A percentile compares a stretch with the other conserved stretches of the same genome.
phyloP scores from a whole-genome alignment of 2,329 filamentous ascomycete species.

The Drechslerella coelobrocha region DNA sequence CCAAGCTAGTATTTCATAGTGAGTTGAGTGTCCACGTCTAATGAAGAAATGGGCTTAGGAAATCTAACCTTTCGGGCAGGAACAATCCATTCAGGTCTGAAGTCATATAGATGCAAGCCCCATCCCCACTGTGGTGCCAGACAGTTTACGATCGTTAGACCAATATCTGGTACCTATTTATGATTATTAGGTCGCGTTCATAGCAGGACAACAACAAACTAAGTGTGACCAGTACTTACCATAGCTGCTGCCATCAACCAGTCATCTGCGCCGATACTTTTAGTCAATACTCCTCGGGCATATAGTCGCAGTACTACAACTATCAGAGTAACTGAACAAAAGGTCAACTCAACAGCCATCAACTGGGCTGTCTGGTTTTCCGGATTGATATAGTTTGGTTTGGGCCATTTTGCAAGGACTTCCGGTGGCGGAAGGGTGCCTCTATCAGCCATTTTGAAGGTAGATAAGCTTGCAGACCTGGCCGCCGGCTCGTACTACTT shows the following conservation, averaged over 20 bases:
- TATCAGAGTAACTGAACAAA: constrained; percentile 58
- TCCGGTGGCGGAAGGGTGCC: constrained; percentile 57
- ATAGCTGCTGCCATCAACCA: not conserved
- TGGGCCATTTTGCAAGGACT: constrained; percentile 60
- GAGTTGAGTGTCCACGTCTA: no score
- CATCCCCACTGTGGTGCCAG: not conserved
- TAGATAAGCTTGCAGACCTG: not conserved
- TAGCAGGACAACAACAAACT: not conserved
- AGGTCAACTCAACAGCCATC: constrained; percentile 59
- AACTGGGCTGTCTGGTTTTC: constrained; percentile 59
- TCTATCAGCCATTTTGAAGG: not conserved
- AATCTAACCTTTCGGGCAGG: not conserved
- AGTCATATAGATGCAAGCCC: not conserved
- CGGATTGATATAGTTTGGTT: constrained; percentile 61
- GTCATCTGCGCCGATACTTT: constrained; percentile 1
- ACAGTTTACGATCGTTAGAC: not conserved
- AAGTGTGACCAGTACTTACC: constrained; percentile 1
- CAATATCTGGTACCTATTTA: not conserved
- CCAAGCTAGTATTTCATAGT: not conserved
- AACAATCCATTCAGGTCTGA: not conserved
- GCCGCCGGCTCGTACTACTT: not conserved
- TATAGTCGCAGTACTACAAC: constrained; percentile 60
- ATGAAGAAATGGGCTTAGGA: not conserved
- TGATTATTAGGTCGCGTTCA: not conserved
- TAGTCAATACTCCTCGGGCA: not conserved